These are phyloP conservation scores for Hypomontagnella submonticulosa DNA, from an alignment of 495 filamentous ascomycete species.

Conservation along the genomic window DNA sequence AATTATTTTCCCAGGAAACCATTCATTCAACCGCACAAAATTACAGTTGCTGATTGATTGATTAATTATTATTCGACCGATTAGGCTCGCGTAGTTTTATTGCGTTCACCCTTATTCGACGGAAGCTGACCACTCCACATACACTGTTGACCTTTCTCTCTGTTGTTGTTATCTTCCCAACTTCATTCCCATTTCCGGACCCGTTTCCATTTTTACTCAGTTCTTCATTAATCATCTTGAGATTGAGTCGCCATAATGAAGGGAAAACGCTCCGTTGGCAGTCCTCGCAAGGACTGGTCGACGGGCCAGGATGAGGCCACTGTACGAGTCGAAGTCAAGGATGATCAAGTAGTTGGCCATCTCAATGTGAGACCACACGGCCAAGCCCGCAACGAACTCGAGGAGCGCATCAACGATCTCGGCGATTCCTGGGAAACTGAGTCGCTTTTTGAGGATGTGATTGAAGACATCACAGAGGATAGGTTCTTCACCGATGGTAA, in stretches of 20 bases:
- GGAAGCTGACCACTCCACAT: conserved; percentile 16
- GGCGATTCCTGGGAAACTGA: conserved; percentile 73
- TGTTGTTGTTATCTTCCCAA: neutral
- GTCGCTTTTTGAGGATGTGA: conserved; percentile 74
- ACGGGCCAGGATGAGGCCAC: conserved; percentile 11
- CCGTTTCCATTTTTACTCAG: conserved; percentile 4
- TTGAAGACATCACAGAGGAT: conserved; percentile 72
- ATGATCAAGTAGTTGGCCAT: conserved; percentile 45
- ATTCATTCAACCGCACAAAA: conserved; percentile 18
- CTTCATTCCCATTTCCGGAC: conserved; percentile 3
- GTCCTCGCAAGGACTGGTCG: conserved; percentile 30
- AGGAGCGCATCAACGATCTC: conserved; percentile 70
- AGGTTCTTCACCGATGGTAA: conserved; percentile 67
- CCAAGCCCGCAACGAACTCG: conserved; percentile 55
- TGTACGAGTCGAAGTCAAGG: conserved; percentile 37
- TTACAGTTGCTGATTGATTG: conserved; percentile 22
- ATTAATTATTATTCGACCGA: conserved; percentile 14
- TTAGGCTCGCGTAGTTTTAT: conserved; percentile 20
- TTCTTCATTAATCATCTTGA: neutral
- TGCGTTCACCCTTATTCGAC: neutral
- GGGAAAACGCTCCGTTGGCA: conserved; percentile 36
- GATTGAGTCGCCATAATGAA: conserved; percentile 14
- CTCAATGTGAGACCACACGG: conserved; percentile 39
- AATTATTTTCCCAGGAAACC: conserved; percentile 2
- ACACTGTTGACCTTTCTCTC: neutral